These are phyloP conservation scores for Apophysomyces trapeziformis DNA, from an alignment of 371 early-diverging fungal genomes.

Conservation along the genomic window DNA sequence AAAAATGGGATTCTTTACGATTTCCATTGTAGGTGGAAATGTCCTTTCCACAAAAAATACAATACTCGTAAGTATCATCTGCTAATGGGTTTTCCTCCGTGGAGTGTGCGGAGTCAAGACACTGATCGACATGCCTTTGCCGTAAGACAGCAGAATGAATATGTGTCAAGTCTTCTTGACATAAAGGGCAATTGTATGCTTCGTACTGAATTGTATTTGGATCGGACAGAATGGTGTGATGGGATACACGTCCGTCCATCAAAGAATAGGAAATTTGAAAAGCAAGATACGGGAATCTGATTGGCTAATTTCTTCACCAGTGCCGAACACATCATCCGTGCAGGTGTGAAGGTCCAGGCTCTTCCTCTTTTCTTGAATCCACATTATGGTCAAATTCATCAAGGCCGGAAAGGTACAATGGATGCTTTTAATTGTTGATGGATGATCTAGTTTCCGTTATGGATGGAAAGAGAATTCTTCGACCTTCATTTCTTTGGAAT, in stretches of 20 bases:
- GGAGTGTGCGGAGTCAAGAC: background rate
- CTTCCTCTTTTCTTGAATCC: conserved; percentile 35
- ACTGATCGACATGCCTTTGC: conserved; percentile 37
- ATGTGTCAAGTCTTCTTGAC: conserved; percentile 22
- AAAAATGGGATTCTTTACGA: conserved; percentile 30
- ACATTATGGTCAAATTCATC: conserved; percentile 29
- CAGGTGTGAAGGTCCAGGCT: background rate
- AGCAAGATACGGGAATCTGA: background rate
- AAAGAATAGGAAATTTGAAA: background rate
- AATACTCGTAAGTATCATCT: conserved; percentile 24
- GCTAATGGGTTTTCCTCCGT: background rate
- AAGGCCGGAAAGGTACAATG: conserved; percentile 24
- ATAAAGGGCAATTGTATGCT: conserved; percentile 36
- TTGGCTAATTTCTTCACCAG: background rate
- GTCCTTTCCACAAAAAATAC: conserved; percentile 42
- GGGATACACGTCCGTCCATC: no score
- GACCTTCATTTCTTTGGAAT: background rate
- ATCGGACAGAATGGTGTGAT: background rate
- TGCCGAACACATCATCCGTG: background rate
- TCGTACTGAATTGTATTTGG: conserved; percentile 7
- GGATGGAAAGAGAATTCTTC: conserved; percentile 12
- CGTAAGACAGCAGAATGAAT: conserved; percentile 28
- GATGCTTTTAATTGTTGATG: conserved; percentile 12
- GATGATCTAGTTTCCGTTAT: conserved; percentile 9
- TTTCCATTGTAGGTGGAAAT: conserved; percentile 18